Conservation (phyloP, 495 filamentous ascomycete genomes). For the Mytilinidion resinicola region DNA sequence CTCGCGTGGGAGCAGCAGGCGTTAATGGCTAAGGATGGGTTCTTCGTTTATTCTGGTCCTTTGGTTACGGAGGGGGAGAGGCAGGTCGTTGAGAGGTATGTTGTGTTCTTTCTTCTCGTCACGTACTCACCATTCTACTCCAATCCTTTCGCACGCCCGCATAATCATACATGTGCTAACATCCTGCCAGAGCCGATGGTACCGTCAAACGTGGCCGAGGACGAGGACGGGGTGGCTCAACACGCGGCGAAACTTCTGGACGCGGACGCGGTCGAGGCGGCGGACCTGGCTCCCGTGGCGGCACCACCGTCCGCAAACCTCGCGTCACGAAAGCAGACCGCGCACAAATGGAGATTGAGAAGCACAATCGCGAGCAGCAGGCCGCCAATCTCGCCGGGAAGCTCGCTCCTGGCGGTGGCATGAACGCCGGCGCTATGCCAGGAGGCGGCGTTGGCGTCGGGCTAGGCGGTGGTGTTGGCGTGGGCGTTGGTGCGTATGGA, state of each 20-base stretch:
- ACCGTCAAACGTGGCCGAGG: constrained; percentile 72
- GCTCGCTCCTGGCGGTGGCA: constrained; percentile 19
- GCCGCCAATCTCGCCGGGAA: constrained; percentile 38
- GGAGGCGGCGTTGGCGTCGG: no score
- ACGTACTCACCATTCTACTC: neutral
- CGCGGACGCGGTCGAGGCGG: constrained; percentile 49
- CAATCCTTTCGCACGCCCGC: constrained; percentile 1
- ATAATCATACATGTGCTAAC: constrained; percentile 31
- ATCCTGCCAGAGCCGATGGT: constrained; percentile 57
- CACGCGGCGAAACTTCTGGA: constrained; percentile 40
- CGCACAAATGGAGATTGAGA: constrained; percentile 59
- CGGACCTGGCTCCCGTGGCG: constrained; percentile 71
- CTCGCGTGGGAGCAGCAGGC: constrained; percentile 94
- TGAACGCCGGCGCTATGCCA: no score
- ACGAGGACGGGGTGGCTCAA: constrained; percentile 50
- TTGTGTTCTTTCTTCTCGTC: constrained; percentile 11
- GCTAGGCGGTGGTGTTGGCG: no score
- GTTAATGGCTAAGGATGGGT: constrained; percentile 74
- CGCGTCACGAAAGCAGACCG: constrained; percentile 71
- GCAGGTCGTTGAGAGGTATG: constrained; percentile 69
- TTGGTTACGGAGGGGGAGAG: constrained; percentile 76
- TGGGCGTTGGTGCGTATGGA: no score
- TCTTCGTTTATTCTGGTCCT: constrained; percentile 41
- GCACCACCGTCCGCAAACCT: constrained; percentile 67
- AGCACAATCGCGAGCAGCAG: constrained; percentile 58